These are phyloP conservation scores for Calamus simplicifolius DNA, from an alignment of 176 grass and related monocot species.

Conservation along the genomic window DNA sequence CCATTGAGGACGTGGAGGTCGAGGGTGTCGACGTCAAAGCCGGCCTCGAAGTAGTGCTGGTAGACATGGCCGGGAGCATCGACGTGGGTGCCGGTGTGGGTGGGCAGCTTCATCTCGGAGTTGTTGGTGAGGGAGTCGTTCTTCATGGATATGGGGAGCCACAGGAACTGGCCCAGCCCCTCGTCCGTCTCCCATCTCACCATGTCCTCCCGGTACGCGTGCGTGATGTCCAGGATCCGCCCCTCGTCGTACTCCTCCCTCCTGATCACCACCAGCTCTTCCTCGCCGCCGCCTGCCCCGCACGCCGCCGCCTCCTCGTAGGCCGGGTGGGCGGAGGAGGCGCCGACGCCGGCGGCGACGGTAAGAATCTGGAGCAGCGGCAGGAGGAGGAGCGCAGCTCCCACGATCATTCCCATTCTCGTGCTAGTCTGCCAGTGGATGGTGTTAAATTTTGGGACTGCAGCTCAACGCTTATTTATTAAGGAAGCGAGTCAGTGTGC, in stretches of 20 bases:
- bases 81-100: constrained; percentile 62
- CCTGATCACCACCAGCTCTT: constrained; percentile 19
- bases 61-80: constrained; percentile 50
- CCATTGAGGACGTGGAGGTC: constrained; percentile 36
- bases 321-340: constrained; percentile 2
- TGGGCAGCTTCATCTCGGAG: constrained; percentile 55
- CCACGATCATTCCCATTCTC: too few relatives aligned
- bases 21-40: constrained; percentile 38
- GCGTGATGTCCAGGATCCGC: constrained; percentile 74
- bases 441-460: too few relatives aligned
- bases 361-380: neutral
- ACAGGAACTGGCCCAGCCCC: constrained; percentile 34
- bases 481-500: too few relatives aligned
- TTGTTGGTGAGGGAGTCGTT: constrained; percentile 55
- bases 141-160: constrained; percentile 53
- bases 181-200: constrained; percentile 27
- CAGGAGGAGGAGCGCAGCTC: too few relatives aligned
- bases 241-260: constrained; percentile 49
- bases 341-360: neutral
- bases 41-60: constrained; percentile 29
- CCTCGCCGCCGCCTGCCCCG: neutral
- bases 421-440: too few relatives aligned
- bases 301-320: constrained; percentile 1
- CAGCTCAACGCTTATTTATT: too few relatives aligned
- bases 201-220: constrained; percentile 53